Conservation (phyloP, 129 eudicot species). For the Centrapalus pauciflorus region DNA sequence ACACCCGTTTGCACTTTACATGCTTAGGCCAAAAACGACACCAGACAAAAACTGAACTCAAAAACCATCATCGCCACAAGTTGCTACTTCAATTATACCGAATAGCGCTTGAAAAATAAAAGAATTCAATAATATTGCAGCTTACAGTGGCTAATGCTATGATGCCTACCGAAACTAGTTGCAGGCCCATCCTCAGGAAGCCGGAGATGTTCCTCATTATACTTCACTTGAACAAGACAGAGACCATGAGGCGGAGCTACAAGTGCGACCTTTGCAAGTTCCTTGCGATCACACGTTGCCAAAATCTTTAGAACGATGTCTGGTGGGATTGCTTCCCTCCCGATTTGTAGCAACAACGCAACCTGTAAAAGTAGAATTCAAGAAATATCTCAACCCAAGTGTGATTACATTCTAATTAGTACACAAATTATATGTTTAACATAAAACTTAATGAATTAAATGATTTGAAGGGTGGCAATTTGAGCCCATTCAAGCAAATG, state of each 20-base stretch:
- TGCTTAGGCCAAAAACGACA: no score
- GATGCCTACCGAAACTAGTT: constrained; percentile 72
- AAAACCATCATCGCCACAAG: no score
- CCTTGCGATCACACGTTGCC: constrained; percentile 72
- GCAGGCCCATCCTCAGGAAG: constrained; percentile 55
- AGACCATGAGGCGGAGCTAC: constrained; percentile 84
- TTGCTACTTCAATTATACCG: no score
- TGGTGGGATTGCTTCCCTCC: constrained; percentile 78
- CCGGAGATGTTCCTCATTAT: constrained; percentile 59
- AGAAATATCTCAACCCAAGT: not conserved
- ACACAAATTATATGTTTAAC: not conserved
- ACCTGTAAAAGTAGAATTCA: constrained; percentile 34
- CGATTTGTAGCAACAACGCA: constrained; percentile 83
- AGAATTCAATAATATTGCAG: constrained; percentile 48
- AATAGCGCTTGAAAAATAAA: no score
- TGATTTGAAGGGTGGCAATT: no score
- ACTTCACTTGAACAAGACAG: constrained; percentile 51
- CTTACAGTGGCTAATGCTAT: constrained; percentile 62
- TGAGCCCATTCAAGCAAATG: no score
- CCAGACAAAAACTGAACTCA: no score
- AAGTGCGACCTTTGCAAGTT: constrained; percentile 63
- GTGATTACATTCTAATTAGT: no score
- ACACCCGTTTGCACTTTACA: no score
- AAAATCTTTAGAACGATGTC: constrained; percentile 60
- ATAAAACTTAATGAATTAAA: not conserved